Evolutionary conservation across 345 rosid genomes (phyloP), one percentile per base, ranked within the genome.

Genomic region (Draba incana): DNA sequence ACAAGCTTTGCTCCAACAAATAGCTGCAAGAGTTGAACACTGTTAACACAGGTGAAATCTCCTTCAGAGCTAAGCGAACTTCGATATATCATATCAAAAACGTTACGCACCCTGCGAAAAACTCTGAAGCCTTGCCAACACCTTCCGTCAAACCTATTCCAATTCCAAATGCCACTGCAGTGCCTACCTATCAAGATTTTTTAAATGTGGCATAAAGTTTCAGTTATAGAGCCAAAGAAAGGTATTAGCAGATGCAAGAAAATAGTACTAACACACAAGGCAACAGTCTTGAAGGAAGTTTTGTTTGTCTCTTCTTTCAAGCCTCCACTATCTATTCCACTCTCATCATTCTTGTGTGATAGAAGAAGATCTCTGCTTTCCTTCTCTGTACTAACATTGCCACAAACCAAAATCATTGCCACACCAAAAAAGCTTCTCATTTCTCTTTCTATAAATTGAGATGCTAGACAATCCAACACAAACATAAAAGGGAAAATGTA

Each of bases 1-100:
- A 93, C 81, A 90, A 85, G 77, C 97, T 93, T 81, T 93, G 96
- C 89, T 93, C 97, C 87, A 93, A 78, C 58, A 93, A 63, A 61
- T 93, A 93, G 75, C 98, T 93, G 89, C 77, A 84, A 81, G 46
- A 68, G 51, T 44, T 55, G 50, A 30, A 77, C 31, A 15, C 14
- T 37, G 67, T 37, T 14, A 54, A 62, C 0, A 4, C 4, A 20
- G 0, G 1, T 4, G 4, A 30, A 31, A 46, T 47, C 23, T 8
- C 57, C 10, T 51, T 28, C 10, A 39, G 44, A 60, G 27, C 30
- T 39, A 47, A 46, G 24, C 42, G 27, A 62, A 37, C 14, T 16
- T 39, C 2, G 4, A 67, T 4, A 23, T 6, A 70, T 33, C 46
- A 57, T 58, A 58, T 13, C 0, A 53, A 33, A 31, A 38, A 47